phyloP scores from a whole-genome alignment of 208 protist genomes.

The Trypanosoma lewisi region DNA sequence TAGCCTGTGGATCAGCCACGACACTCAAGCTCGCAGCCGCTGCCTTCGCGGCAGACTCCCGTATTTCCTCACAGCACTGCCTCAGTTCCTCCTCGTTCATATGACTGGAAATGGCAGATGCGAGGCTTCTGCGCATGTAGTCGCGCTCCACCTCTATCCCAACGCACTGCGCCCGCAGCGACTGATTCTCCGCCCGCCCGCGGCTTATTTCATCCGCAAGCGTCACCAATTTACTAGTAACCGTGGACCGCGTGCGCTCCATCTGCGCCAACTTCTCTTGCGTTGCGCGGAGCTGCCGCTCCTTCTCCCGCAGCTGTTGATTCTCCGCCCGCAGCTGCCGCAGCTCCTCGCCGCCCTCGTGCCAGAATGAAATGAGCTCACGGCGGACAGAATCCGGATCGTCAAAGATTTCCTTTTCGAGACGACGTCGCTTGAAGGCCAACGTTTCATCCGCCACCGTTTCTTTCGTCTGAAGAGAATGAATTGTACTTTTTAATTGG shows the following conservation, averaged over 20 bases:
- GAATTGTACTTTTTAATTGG: constrained; percentile 17
- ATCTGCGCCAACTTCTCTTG: constrained; percentile 57
- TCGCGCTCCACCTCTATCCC: constrained; percentile 74
- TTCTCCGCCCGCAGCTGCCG: constrained; percentile 41
- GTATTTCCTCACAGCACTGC: constrained; percentile 43
- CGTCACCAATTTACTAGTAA: constrained; percentile 40
- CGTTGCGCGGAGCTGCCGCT: constrained; percentile 33
- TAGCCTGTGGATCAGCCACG: constrained; percentile 58
- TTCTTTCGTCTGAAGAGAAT: constrained; percentile 7
- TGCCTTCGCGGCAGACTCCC: constrained; percentile 49
- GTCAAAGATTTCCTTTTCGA: constrained; percentile 36
- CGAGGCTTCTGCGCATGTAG: constrained; percentile 36
- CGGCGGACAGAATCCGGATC: constrained; percentile 57
- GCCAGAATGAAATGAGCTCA: constrained; percentile 70
- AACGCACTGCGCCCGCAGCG: constrained; percentile 45
- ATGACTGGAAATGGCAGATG: constrained; percentile 12
- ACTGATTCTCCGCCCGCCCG: constrained; percentile 52
- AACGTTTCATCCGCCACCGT: constrained; percentile 15
- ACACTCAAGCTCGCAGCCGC: constrained; percentile 62
- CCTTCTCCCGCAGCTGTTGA: constrained; percentile 34
- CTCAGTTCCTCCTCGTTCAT: constrained; percentile 46
- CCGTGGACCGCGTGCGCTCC: constrained; percentile 39
- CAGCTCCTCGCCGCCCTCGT: constrained; percentile 56
- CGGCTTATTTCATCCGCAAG: constrained; percentile 53
- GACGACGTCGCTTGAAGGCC: constrained; percentile 44